Evolutionary conservation across 2,329 filamentous ascomycete genomes (phyloP), one percentile per base, ranked within the genome.

Genomic region (Fusarium sp.): DNA sequence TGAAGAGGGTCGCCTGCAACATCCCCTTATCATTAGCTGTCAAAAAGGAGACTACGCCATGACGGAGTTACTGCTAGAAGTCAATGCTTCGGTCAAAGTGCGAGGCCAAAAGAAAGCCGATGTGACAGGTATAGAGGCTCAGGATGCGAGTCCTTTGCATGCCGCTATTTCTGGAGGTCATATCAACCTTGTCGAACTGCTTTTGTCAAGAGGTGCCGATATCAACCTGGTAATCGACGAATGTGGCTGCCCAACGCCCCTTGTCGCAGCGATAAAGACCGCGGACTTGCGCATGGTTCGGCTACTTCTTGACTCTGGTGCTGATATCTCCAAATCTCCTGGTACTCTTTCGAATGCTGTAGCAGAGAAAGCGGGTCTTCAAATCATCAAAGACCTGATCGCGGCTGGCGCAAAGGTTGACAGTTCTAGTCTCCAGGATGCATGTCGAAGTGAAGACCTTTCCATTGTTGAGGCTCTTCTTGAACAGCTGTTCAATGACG

Each of bases 61-160:
- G 36, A 20, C 39, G 33, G 46, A 35, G 15, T 7, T 59, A 17
- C 7, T 60, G 13, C 36, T 54, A 5, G 17, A 42, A 13, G 14
- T 18, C 18, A 42, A 54, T 35, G 20, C 36, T n/a, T 4, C 29
- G 1, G 12, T 35, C 17, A 42, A 54, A 22, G 10, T 35, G 2
- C n/a, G 20, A 35, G 39, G 53, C 18, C 39, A 13, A 2, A 45
- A 33, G 8, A 12, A 35, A 4, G 10, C n/a, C 5, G 17, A 35
- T 13, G 12, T n/a, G 7, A 8, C 14, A 39, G 13, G 9, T 17
- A n/a, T 47, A 10, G 5, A 5, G 29, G 15, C 14, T n/a, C 22
- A 35, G n/a, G 46, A 60, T 27, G 56, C n/a, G 12, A 65, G 45
- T 5, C 67, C 67, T 7, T n/a, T 69, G 7, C 47, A 47, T 45